Percentiles rank a stretch among this genome's conserved stretches.
These are phyloP conservation scores for Gymnopus androsaceus DNA, from an alignment of 1,284 basidiomycete genomes.

Conservation along the genomic window DNA sequence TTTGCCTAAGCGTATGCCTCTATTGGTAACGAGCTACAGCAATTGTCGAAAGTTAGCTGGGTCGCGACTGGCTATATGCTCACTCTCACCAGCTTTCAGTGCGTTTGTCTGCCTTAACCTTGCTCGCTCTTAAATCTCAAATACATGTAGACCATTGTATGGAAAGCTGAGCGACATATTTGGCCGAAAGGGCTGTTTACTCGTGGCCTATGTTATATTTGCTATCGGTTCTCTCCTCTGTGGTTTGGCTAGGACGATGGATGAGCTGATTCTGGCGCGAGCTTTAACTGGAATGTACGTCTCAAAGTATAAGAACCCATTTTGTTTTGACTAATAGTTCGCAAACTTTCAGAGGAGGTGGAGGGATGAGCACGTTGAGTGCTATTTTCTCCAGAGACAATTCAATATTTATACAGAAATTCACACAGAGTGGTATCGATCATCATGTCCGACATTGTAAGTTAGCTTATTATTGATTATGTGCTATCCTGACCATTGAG, in stretches of 20 bases:
- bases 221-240: slow-evolving; percentile 55
- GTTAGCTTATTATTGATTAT: too few species aligned
- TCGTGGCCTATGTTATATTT: slow-evolving; percentile 58
- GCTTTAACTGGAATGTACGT: slow-evolving; percentile 52
- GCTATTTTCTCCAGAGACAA: background rate
- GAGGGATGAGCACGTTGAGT: slow-evolving; percentile 59
- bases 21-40: slow-evolving; percentile 63
- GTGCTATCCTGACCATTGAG: too few species aligned
- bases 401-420: background rate
- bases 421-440: slow-evolving; percentile 56
- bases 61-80: slow-evolving; percentile 66
- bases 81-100: slow-evolving; percentile 64
- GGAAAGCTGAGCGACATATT: slow-evolving; percentile 70
- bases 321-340: background rate
- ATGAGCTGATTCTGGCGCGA: slow-evolving; percentile 54
- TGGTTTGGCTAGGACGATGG: slow-evolving; percentile 56
- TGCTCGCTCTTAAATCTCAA: background rate
- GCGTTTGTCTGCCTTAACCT: slow-evolving; percentile 24
- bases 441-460: slow-evolving; percentile 64
- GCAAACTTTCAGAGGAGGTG: slow-evolving; percentile 51
- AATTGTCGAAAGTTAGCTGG: slow-evolving; percentile 67
- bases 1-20: slow-evolving; percentile 52
- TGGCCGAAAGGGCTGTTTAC: slow-evolving; percentile 57
- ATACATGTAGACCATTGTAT: slow-evolving; percentile 51
- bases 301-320: background rate